phyloP scores from a whole-genome alignment of 192 early-diverging fungal species.

The Geranomyces michiganensis region DNA sequence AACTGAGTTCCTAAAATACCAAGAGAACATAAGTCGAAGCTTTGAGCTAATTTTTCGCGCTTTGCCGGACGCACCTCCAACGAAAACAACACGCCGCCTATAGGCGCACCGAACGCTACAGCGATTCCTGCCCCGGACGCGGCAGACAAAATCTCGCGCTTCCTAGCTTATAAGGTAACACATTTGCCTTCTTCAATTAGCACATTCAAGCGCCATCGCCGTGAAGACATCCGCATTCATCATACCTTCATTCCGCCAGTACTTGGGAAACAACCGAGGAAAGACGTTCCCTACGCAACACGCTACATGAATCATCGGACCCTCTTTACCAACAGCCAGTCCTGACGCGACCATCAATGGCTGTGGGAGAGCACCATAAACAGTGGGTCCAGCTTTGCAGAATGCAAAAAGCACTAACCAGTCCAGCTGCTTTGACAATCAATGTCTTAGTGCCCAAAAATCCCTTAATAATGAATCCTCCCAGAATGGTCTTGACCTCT shows the following conservation, averaged over 20 bases:
- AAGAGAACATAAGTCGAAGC: too few species aligned
- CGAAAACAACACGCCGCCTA: constrained; percentile 65
- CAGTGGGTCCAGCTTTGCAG: not conserved
- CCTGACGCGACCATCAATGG: constrained; percentile 86
- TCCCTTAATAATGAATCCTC: constrained; percentile 89
- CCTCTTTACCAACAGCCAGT: constrained; percentile 93
- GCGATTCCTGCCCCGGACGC: constrained; percentile 90
- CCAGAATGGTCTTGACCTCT: constrained; percentile 91
- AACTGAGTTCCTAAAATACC: constrained; percentile 85
- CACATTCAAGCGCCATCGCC: not conserved
- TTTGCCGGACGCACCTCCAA: constrained; percentile 60
- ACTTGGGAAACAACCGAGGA: constrained; percentile 87
- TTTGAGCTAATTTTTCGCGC: too few species aligned
- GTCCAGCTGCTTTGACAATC: constrained; percentile 81
- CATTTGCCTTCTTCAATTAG: constrained; percentile 7
- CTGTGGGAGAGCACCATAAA: constrained; percentile 33
- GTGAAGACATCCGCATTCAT: not conserved
- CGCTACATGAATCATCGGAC: constrained; percentile 91
- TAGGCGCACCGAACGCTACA: constrained; percentile 95
- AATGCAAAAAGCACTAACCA: constrained; percentile 52
- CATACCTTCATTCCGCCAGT: constrained; percentile 81
- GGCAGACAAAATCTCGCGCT: constrained; percentile 88
- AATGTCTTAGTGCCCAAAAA: constrained; percentile 86
- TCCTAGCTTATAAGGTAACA: constrained; percentile 65
- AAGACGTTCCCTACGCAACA: constrained; percentile 88